These are phyloP conservation scores for Macrocybe gigantea DNA, from an alignment of 768 basidiomycete genomes.

Conservation along the genomic window DNA sequence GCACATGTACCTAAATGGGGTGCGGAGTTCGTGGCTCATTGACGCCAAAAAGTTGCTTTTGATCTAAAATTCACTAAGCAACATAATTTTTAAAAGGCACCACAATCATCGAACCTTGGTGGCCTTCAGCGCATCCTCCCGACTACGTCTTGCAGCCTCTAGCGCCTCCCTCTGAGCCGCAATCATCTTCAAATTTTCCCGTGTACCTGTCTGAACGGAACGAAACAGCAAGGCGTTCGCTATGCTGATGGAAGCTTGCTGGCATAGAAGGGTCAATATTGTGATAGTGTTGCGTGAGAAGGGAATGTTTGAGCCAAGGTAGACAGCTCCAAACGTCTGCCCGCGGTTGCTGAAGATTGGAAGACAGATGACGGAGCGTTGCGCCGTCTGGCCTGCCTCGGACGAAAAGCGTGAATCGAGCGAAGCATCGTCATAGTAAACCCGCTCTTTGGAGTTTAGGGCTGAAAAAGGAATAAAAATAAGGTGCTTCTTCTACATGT, in stretches of 20 bases:
- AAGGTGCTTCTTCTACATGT: background rate
- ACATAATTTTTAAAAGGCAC: background rate
- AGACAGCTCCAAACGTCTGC: conserved; percentile 69
- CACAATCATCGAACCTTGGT: conserved; percentile 46
- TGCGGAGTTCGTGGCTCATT: conserved; percentile 75
- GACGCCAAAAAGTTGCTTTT: conserved; percentile 75
- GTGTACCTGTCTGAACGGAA: conserved; percentile 67
- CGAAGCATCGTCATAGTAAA: conserved; percentile 56
- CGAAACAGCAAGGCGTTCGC: conserved; percentile 71
- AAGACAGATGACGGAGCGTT: conserved; percentile 61
- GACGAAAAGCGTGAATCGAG: conserved; percentile 64
- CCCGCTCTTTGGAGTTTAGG: conserved; percentile 58
- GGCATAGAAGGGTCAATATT: conserved; percentile 58
- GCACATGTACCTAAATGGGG: conserved; percentile 61
- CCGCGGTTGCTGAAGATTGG: conserved; percentile 73
- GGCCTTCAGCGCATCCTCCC: conserved; percentile 69
- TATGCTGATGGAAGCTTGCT: conserved; percentile 73
- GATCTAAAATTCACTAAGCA: conserved; percentile 33
- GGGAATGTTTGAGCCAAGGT: conserved; percentile 58
- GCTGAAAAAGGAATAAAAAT: conserved; percentile 28
- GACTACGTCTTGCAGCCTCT: conserved; percentile 62
- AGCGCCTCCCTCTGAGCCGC: conserved; percentile 63
- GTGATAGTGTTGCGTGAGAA: conserved; percentile 58
- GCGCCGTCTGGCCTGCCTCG: conserved; percentile 54
- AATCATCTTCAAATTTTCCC: conserved; percentile 75